Conservation (phyloP, 1,284 basidiomycete species). For the Ustilago esculenta region DNA sequence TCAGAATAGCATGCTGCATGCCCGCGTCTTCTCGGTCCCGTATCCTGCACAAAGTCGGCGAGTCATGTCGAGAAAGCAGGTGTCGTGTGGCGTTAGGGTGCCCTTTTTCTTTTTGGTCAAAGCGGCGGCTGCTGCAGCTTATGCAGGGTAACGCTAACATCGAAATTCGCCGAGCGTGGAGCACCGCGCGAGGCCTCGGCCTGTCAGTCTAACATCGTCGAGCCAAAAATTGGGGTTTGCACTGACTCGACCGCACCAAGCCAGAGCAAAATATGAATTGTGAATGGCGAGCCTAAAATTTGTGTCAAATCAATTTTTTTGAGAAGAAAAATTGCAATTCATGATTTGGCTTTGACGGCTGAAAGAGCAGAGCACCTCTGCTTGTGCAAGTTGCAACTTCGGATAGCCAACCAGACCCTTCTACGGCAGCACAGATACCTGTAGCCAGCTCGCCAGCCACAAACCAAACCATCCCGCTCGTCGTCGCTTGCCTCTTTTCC, state of each 20-base stretch:
- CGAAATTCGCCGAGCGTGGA: background rate
- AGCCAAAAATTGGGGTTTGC: too few species aligned
- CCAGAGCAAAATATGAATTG: too few species aligned
- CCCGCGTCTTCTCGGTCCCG: background rate
- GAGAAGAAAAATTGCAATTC: background rate
- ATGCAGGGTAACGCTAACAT: background rate
- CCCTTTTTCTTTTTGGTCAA: too few species aligned
- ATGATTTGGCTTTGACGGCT: background rate
- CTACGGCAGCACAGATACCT: too few species aligned
- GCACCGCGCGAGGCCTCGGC: background rate
- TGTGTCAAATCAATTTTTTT: conserved; percentile 2
- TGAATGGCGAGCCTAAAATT: conserved; percentile 19
- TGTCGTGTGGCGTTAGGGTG: too few species aligned
- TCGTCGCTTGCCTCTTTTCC: conserved; percentile 16
- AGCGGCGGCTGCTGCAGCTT: background rate
- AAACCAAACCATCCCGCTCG: too few species aligned
- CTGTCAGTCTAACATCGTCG: background rate
- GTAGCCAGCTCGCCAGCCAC: too few species aligned
- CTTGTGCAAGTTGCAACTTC: background rate
- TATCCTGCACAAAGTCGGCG: too few species aligned
- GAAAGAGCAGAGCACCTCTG: background rate
- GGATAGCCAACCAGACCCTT: conserved; percentile 3
- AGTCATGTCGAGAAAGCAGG: background rate
- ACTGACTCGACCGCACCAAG: conserved; percentile 5
- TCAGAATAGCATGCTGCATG: conserved; percentile 48